Evolutionary conservation across 78 protist species (phyloP), one percentile per base, ranked within the genome.

Genomic region (Reticulomyxa filosa): DNA sequence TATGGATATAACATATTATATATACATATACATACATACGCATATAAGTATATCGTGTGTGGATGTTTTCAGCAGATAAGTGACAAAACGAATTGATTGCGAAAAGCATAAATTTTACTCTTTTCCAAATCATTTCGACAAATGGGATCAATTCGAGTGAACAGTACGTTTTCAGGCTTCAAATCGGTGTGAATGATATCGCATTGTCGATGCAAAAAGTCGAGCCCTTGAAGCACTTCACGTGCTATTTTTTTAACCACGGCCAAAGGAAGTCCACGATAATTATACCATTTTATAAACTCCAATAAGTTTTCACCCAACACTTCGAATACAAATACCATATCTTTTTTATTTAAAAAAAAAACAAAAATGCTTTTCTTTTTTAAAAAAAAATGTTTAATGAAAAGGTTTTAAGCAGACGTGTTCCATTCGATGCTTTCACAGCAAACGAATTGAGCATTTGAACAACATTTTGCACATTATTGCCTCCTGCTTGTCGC

Each of bases 181-280:
- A 90, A 61, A 55, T 90, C 96, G 1, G 96, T 86, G 76, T 90
- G 96, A 38, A 90, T 82, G 69, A 90, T 82, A 17, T 22, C 11
- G 65, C 86, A 82, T 33, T 78, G 33, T 8, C 57, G 32, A 72
- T 89, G 95, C 26, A 86, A 34, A 57, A 78, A 82, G 46, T 82
- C 85, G 7, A 86, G 76, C 4, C 82, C 92, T 3, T 33, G 13
- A 11, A 65, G 80, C 4, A 72, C 68, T 57, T 83, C 83, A 20
- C 72, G 46, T 32, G 84, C 66, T 26, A 87, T 81, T 6, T 53
- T n/a, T 42, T 76, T 74, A 62, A 81, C 83, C 6, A 81, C 10
- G 10, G 57, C 17, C 23, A 88, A 13, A 2, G 94, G 94, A 26
- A 81, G 57, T 42, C 92, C 96, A 5, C 81, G 48, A 72, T 89